phyloP scores from a whole-genome alignment of 2,329 filamentous ascomycete species.

The Chaetomium strumarium region DNA sequence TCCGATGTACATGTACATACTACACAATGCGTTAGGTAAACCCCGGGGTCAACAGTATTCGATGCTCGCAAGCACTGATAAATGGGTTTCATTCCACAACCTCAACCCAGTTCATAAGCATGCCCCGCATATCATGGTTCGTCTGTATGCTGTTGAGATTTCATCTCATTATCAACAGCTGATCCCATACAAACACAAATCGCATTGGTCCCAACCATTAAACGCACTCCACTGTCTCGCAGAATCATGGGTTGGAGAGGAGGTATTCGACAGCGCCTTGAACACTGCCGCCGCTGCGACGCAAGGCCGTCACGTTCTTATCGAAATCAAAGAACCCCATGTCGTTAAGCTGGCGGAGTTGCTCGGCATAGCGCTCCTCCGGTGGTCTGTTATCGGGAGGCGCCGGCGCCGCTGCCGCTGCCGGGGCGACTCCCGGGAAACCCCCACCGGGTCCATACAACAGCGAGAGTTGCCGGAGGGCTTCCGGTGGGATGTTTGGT shows the following conservation, averaged over 20 bases:
- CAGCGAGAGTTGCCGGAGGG: constrained; percentile 49
- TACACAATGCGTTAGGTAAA: too few relatives aligned
- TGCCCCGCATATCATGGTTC: background rate
- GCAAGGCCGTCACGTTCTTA: constrained; percentile 78
- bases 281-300: constrained; percentile 86
- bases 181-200: too few relatives aligned
- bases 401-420: constrained; percentile 37
- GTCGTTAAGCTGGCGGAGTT: constrained; percentile 89
- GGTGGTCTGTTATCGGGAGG: constrained; percentile 80
- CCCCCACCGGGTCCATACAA: too few relatives aligned
- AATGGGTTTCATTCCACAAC: background rate
- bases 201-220: too few relatives aligned
- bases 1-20: too few relatives aligned
- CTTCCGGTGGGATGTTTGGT: constrained; percentile 48
- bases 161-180: background rate
- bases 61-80: background rate
- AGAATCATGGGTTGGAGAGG: constrained; percentile 30
- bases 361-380: constrained; percentile 86
- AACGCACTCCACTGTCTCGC: too few relatives aligned
- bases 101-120: background rate
- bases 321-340: constrained; percentile 99
- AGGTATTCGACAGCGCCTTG: constrained; percentile 84
- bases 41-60: background rate
- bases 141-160: background rate
- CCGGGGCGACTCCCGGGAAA: constrained; percentile 35